Conservation (phyloP, 192 early-diverging fungal species). For the Podila epicladia region DNA sequence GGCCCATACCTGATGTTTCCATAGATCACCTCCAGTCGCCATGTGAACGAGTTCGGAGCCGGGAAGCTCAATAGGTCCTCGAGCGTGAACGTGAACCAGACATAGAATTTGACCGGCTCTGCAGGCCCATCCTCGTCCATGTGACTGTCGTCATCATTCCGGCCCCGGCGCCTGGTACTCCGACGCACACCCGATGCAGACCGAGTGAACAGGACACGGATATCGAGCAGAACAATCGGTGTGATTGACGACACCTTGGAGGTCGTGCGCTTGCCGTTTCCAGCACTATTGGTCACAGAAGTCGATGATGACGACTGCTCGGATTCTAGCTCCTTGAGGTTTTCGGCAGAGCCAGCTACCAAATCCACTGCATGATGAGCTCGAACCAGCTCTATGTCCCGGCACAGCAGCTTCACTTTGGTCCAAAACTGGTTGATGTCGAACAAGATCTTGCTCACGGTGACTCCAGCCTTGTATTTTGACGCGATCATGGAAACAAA, state of each 20-base stretch:
- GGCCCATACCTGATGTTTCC: constrained; percentile 25
- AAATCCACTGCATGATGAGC: constrained; percentile 41
- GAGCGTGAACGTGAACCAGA: constrained; percentile 50
- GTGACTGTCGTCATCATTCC: background rate
- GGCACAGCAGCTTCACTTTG: constrained; percentile 19
- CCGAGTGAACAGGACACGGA: constrained; percentile 41
- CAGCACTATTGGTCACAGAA: background rate
- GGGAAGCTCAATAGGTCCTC: constrained; percentile 39
- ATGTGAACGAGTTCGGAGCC: constrained; percentile 29
- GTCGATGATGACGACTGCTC: background rate
- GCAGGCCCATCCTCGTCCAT: background rate
- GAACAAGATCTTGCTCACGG: constrained; percentile 34
- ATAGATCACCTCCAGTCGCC: constrained; percentile 45
- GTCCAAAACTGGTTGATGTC: constrained; percentile 40
- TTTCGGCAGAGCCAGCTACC: constrained; percentile 45
- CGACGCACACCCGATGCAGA: constrained; percentile 9
- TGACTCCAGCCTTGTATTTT: constrained; percentile 32
- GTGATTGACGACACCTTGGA: constrained; percentile 9
- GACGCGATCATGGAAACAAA: constrained; percentile 26
- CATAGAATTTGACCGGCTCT: constrained; percentile 48
- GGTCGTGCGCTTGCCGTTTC: constrained; percentile 1
- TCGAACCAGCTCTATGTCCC: constrained; percentile 31
- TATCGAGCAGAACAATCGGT: constrained; percentile 41
- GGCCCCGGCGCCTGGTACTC: background rate
- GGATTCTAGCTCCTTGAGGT: constrained; percentile 36